Base-by-base conservation (phyloP, 352 stramenopile species). In the Blastocystis sp. region DNA sequence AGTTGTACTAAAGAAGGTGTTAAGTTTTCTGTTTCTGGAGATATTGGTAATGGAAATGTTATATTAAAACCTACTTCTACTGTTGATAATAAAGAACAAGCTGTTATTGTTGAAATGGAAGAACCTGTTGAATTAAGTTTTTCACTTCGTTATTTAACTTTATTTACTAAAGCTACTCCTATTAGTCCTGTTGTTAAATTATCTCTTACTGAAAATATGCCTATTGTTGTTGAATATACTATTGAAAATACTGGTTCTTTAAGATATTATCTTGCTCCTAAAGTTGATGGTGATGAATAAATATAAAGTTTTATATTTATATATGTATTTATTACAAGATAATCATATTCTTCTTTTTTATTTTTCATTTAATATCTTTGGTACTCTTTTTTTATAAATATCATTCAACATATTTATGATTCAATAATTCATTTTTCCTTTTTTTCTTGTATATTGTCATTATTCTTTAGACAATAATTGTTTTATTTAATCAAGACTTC, bases 231-330 rank as follows among this genome's bases (percentile, higher is more conserved):
- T 18, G 91, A 96, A 75, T 98, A 96, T 76, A 82, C 83, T 24
- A 94, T 97, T 67, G 83, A 85, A 18, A 82, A 94, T 65, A 90
- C 87, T 57, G 88, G 88, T 46, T 86, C 91, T 76, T 84, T 97
- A 58, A 88, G 88, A 65, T 98, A 94, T 78, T 97, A 95, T 77
- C 78, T 98, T 37, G 91, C 91, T 52, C 91, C 91, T 25, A 98
- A 98, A 81, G 93, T 98, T 72, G 89, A 98, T 70, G 88, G 96
- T 64, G 86, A 95, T 42, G 65, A 80, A 24, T 58, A 31, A 58
- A 25, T 58, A n/a, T n/a, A n/a, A n/a, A n/a, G n/a, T n/a, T n/a
- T n/a, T n/a, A n/a, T n/a, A n/a, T n/a, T n/a, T n/a, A n/a, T n/a
- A n/a, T n/a, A n/a, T n/a, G n/a, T n/a, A n/a, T n/a, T n/a, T n/a